phyloP scores from a whole-genome alignment of 768 basidiomycete species.

The Amanita inopinata region DNA sequence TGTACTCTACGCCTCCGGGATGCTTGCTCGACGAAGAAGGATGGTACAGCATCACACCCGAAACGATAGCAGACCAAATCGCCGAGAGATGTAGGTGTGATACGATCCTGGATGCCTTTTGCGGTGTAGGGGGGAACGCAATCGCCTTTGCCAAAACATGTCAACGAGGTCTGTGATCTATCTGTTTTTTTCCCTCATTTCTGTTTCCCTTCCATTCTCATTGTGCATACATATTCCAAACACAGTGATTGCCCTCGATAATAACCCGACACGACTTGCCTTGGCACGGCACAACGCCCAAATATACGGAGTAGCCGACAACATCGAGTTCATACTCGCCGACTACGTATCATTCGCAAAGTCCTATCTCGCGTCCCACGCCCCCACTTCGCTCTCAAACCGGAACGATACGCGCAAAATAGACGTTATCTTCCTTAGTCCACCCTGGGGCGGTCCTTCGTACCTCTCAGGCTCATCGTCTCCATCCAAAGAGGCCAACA shows the following conservation, averaged over 20 bases:
- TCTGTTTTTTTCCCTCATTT: conserved; percentile 4
- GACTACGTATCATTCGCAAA: conserved; percentile 80
- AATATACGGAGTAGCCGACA: conserved; percentile 89
- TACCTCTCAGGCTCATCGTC: conserved; percentile 41
- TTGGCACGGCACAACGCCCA: conserved; percentile 90
- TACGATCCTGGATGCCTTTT: conserved; percentile 88
- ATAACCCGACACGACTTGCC: conserved; percentile 71
- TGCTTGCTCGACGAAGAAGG: conserved; percentile 90
- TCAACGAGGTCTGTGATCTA: conserved; percentile 62
- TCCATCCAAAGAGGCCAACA: conserved; percentile 6
- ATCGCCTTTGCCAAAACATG: conserved; percentile 97
- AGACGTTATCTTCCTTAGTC: conserved; percentile 88
- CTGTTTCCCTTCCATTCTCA: not conserved
- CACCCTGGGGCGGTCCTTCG: conserved; percentile 89
- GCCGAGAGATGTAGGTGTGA: conserved; percentile 85
- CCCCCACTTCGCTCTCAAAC: conserved; percentile 11
- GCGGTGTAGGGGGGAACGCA: conserved; percentile 95
- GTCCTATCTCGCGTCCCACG: conserved; percentile 28
- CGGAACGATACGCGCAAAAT: conserved; percentile 39
- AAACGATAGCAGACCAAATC: conserved; percentile 85
- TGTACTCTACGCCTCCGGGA: conserved; percentile 58
- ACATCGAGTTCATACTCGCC: conserved; percentile 86
- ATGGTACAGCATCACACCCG: conserved; percentile 98
- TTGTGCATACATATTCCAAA: not conserved
- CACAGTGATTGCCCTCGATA: conserved; percentile 92